Percentiles rank a stretch among this genome's conserved stretches.
phyloP scores from a whole-genome alignment of 169 alveolate species.

The Ophryocystis elektroscirrha region DNA sequence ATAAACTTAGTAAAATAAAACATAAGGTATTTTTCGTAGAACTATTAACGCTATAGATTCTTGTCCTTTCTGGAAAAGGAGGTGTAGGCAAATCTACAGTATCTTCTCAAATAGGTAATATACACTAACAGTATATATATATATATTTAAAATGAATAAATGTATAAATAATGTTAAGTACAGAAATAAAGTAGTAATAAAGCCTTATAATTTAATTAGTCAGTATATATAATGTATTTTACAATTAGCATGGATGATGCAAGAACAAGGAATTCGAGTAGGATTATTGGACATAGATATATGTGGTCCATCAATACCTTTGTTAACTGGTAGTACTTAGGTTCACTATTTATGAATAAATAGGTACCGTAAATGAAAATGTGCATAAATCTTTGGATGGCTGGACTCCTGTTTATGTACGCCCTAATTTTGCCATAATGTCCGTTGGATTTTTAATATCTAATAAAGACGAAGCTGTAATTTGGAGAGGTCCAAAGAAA shows the following conservation, averaged over 20 bases:
- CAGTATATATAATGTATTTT: background rate
- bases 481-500: constrained; percentile 98
- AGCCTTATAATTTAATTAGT: background rate
- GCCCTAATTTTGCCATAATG: constrained; percentile 79
- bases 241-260: constrained; percentile 38
- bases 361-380: constrained; percentile 60
- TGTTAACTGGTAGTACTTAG: too few relatives aligned
- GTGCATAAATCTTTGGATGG: constrained; percentile 80
- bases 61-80: constrained; percentile 91
- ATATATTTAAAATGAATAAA: too few relatives aligned
- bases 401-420: constrained; percentile 84
- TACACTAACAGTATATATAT: background rate
- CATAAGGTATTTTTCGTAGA: constrained; percentile 16
- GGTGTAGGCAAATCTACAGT: constrained; percentile 98
- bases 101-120: constrained; percentile 58
- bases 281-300: constrained; percentile 91
- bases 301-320: constrained; percentile 94
- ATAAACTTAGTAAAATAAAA: constrained; percentile 53
- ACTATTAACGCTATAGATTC: constrained; percentile 13
- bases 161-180: background rate
- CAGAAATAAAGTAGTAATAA: background rate
- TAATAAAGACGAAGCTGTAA: constrained; percentile 70
- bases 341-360: too few relatives aligned
- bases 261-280: constrained; percentile 42
- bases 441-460: constrained; percentile 77